phyloP scores from a whole-genome alignment of 129 eudicot genomes.

The Flaveria robusta region DNA sequence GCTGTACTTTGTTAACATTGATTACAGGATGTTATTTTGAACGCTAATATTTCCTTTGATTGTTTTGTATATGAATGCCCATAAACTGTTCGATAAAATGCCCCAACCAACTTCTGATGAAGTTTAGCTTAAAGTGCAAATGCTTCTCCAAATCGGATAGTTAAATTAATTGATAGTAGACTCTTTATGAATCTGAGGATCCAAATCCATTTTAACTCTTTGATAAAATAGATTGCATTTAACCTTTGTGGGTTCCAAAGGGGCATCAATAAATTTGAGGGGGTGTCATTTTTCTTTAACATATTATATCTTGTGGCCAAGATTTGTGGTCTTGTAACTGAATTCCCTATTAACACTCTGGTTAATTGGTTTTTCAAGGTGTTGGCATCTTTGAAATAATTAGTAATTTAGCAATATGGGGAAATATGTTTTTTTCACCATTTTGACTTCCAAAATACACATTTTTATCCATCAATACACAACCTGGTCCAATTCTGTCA shows the following conservation, averaged over 20 bases:
- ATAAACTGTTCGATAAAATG: not conserved
- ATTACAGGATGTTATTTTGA: too few species aligned
- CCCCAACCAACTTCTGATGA: not conserved
- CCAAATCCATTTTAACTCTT: not conserved
- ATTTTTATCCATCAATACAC: constrained; percentile 29
- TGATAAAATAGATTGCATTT: not conserved
- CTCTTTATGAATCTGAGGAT: not conserved
- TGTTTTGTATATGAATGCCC: not conserved
- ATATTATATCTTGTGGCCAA: constrained; percentile 35
- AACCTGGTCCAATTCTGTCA: constrained; percentile 40
- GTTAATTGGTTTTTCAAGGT: constrained; percentile 41
- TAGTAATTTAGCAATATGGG: constrained; percentile 21
- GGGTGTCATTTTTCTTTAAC: not conserved
- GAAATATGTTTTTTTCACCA: constrained; percentile 28
- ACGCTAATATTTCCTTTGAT: too few species aligned
- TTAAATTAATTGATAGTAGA: not conserved
- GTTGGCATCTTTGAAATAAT: constrained; percentile 24
- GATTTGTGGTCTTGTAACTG: constrained; percentile 36
- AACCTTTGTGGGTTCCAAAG: not conserved
- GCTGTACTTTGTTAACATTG: too few species aligned
- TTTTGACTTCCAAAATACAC: constrained; percentile 30
- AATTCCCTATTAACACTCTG: constrained; percentile 45
- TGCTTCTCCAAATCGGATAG: too few species aligned
- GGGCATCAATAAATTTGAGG: not conserved
- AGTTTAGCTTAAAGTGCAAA: too few species aligned